Conservation (phyloP, 257 asterid species). For the Penstemon davidsonii region DNA sequence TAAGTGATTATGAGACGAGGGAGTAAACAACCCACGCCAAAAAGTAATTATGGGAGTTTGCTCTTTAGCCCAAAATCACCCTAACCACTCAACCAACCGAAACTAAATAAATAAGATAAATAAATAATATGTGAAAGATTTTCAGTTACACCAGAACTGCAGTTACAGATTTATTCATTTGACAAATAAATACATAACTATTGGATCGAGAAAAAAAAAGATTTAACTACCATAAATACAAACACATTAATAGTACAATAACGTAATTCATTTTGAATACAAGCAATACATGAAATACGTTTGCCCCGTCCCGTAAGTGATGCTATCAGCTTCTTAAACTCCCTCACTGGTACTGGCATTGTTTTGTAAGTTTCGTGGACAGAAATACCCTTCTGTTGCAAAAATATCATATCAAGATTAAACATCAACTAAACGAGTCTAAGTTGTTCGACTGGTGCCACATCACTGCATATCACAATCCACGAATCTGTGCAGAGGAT, state of each 20-base stretch:
- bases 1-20: too few species aligned
- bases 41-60: too few species aligned
- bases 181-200: too few species aligned
- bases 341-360: background rate
- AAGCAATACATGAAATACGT: background rate
- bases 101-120: too few species aligned
- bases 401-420: background rate
- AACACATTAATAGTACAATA: background rate
- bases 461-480: conserved; percentile 63
- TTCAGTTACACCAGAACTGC: too few species aligned
- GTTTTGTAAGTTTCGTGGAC: background rate
- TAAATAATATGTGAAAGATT: too few species aligned
- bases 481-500: conserved; percentile 52
- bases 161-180: too few species aligned
- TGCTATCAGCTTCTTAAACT: background rate
- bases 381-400: background rate
- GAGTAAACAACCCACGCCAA: too few species aligned
- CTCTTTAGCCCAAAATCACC: too few species aligned
- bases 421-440: conserved; percentile 27
- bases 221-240: background rate
- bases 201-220: too few species aligned
- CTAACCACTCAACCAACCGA: too few species aligned
- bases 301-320: background rate
- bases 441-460: conserved; percentile 37
- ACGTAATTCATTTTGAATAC: background rate